These are phyloP conservation scores for Botrytis pseudocinerea DNA, from an alignment of 2,329 filamentous ascomycete species.

Conservation along the genomic window DNA sequence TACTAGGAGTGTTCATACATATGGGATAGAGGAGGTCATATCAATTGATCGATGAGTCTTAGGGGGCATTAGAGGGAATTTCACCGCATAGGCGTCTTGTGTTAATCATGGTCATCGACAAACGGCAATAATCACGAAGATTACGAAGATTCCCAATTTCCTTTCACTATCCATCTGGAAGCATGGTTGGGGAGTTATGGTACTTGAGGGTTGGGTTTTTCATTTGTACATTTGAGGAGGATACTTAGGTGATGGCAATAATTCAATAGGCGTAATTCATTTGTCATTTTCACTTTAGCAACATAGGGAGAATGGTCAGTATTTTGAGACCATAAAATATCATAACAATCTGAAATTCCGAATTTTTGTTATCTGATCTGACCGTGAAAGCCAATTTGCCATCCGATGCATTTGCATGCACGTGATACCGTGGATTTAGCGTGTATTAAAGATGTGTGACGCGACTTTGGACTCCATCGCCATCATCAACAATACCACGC, in stretches of 20 bases:
- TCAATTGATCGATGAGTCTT: constrained; percentile 16
- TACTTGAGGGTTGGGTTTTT: constrained; percentile 25
- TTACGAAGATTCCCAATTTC: constrained; percentile 39
- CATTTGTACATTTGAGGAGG: constrained; percentile 33
- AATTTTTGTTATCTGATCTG: constrained; percentile 1
- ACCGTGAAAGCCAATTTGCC: not conserved
- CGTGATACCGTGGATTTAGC: constrained; percentile 24
- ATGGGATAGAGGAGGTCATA: constrained; percentile 25
- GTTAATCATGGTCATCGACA: constrained; percentile 24
- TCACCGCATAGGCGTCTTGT: constrained; percentile 23
- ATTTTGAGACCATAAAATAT: constrained; percentile 12
- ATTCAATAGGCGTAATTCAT: constrained; percentile 37
- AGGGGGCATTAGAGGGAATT: constrained; percentile 22
- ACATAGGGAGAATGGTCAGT: constrained; percentile 21
- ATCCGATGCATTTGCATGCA: not conserved
- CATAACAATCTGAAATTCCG: not conserved
- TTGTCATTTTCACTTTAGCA: constrained; percentile 28
- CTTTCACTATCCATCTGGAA: constrained; percentile 26
- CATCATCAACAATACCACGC: not conserved
- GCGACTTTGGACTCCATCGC: constrained; percentile 1
- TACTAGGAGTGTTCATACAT: constrained; percentile 35
- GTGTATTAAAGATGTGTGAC: constrained; percentile 14
- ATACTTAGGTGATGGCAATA: constrained; percentile 27
- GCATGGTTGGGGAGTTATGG: constrained; percentile 37
- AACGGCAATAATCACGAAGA: constrained; percentile 36